Percentiles rank a stretch among this genome's conserved stretches.
These are phyloP conservation scores for Fusarium concolor DNA, from an alignment of 2,329 filamentous ascomycete species.

Conservation along the genomic window DNA sequence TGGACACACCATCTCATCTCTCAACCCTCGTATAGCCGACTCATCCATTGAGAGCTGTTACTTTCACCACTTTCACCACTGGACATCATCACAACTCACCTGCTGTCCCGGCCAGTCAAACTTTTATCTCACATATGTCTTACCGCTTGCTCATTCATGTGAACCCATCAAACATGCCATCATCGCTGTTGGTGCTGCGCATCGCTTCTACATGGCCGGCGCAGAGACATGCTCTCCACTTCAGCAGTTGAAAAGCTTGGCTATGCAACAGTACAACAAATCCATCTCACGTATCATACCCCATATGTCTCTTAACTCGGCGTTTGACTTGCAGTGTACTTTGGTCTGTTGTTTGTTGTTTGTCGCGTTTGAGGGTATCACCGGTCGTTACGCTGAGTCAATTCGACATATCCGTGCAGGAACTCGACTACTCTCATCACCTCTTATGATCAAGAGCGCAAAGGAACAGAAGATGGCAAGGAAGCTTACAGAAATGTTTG, in stretches of 20 bases:
- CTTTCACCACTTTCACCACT: slow-evolving; percentile 37
- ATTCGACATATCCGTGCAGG: slow-evolving; percentile 39
- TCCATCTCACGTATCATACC: slow-evolving; percentile 36
- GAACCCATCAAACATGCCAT: slow-evolving; percentile 29
- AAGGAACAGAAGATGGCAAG: slow-evolving; percentile 10
- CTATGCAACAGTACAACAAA: slow-evolving; percentile 40
- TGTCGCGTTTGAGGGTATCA: slow-evolving; percentile 40
- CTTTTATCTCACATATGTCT: slow-evolving; percentile 25
- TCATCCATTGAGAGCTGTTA: slow-evolving; percentile 28
- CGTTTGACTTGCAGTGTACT: slow-evolving; percentile 31
- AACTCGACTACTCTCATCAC: slow-evolving; percentile 21
- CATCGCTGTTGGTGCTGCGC: slow-evolving; percentile 33
- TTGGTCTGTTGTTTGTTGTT: slow-evolving; percentile 41
- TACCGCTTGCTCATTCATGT: slow-evolving; percentile 28
- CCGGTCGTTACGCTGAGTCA: slow-evolving; percentile 37
- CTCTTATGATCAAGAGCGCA: not conserved
- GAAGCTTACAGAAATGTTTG: slow-evolving; percentile 41
- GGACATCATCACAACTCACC: slow-evolving; percentile 34
- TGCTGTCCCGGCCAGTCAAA: slow-evolving; percentile 20
- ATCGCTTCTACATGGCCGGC: slow-evolving; percentile 32
- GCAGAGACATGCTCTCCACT: slow-evolving; percentile 27
- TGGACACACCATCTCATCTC: not conserved
- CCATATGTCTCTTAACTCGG: slow-evolving; percentile 22
- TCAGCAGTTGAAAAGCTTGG: slow-evolving; percentile 30
- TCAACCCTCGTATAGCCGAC: slow-evolving; percentile 11